Evolutionary conservation across 2,329 filamentous ascomycete genomes (phyloP).

Genomic region (Acrodontium crateriforme): DNA sequence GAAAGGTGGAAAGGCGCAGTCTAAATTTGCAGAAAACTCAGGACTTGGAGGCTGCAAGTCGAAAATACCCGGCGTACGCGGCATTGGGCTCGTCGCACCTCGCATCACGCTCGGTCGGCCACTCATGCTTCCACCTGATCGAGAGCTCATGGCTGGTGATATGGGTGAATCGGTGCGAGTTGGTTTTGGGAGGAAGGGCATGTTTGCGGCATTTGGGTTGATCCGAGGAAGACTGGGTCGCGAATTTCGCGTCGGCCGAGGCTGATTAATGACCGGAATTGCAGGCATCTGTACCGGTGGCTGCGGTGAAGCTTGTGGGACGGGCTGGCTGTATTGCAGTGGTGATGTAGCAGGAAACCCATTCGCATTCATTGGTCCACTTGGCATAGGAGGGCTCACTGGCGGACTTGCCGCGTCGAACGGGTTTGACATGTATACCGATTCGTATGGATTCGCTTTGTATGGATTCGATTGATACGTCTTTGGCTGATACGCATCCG

Average conservation of each 20-base stretch:
- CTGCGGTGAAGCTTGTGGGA: conserved; percentile 51
- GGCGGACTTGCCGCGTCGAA: too few species aligned
- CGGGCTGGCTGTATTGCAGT: conserved; percentile 13
- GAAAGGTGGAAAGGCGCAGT: conserved; percentile 42
- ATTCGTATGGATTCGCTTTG: too few species aligned
- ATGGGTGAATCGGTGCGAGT: conserved; percentile 44
- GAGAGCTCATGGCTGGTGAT: conserved; percentile 20
- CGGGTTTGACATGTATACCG: too few species aligned
- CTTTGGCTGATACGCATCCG: too few species aligned
- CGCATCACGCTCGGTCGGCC: conserved; percentile 15
- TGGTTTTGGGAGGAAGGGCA: conserved; percentile 14
- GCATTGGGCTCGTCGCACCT: conserved; percentile 18
- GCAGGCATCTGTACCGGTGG: too few species aligned
- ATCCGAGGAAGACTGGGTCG: conserved; percentile 15
- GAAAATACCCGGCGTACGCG: conserved; percentile 15
- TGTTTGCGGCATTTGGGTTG: conserved; percentile 19
- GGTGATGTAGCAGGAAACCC: conserved; percentile 7
- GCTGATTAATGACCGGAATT: not conserved
- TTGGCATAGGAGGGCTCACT: not conserved
- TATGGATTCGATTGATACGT: too few species aligned
- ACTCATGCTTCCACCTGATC: conserved; percentile 12
- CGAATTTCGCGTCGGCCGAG: conserved; percentile 19
- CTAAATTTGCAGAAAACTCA: conserved; percentile 30
- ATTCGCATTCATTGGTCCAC: conserved; percentile 9
- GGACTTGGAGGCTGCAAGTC: conserved; percentile 24